Percentiles rank a stretch among this genome's conserved stretches.
Evolutionary conservation across 2,329 filamentous ascomycete genomes (phyloP).

Genomic region (Orbilia ellipsospora): DNA sequence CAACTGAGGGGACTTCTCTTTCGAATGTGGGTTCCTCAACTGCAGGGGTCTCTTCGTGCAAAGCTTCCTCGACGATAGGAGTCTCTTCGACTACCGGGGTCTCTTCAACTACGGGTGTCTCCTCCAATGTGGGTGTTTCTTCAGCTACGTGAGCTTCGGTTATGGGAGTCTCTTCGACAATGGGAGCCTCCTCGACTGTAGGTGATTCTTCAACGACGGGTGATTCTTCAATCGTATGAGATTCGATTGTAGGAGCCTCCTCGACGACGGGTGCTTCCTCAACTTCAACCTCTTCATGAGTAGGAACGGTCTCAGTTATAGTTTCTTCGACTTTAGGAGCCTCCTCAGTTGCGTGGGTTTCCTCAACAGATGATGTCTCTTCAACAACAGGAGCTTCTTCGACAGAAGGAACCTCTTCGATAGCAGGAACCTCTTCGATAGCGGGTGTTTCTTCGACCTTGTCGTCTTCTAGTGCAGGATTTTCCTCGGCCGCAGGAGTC

Average conservation of each 20-base stretch:
- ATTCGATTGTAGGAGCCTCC: not conserved
- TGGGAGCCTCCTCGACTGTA: not conserved
- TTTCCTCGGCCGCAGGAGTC: constrained; percentile 2
- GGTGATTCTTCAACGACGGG: not conserved
- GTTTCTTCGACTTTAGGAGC: constrained; percentile 19
- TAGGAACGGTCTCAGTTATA: not conserved
- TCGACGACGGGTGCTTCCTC: not conserved
- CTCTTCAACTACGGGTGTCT: no score
- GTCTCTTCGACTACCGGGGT: no score
- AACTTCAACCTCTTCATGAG: not conserved
- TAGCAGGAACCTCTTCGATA: constrained; percentile 2
- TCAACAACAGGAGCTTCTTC: constrained; percentile 8
- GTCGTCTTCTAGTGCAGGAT: not conserved
- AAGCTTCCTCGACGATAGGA: no score
- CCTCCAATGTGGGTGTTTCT: no score
- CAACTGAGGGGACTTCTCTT: no score
- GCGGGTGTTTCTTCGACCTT: not conserved
- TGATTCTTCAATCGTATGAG: no score
- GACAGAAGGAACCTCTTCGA: not conserved
- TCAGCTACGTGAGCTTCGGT: not conserved
- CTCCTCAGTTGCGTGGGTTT: not conserved
- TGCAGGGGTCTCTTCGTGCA: no score
- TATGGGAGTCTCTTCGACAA: not conserved
- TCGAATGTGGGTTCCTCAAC: no score
- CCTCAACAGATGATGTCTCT: not conserved